phyloP scores from a whole-genome alignment of 2,329 filamentous ascomycete species.

The Stachybotrys echinatus region DNA sequence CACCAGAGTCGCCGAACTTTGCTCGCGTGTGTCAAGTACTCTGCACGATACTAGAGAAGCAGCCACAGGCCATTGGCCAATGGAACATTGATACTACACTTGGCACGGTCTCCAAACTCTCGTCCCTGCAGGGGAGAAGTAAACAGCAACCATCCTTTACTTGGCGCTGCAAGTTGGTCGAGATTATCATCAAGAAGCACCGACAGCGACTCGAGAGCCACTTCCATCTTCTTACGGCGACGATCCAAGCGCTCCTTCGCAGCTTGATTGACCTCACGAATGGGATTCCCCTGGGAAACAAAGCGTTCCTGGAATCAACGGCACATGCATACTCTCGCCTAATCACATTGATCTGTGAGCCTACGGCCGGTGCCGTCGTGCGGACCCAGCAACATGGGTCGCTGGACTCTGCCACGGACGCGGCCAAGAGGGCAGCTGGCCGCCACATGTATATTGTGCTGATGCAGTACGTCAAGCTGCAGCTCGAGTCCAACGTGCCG shows the following conservation, averaged over 20 bases:
- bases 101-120: constrained; percentile 35
- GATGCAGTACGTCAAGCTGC: constrained; percentile 55
- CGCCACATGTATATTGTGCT: constrained; percentile 58
- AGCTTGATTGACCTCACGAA: constrained; percentile 38
- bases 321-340: constrained; percentile 50
- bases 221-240: constrained; percentile 51
- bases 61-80: constrained; percentile 46
- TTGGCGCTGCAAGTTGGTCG: constrained; percentile 47
- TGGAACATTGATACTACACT: constrained; percentile 54
- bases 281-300: constrained; percentile 10
- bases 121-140: constrained; percentile 14
- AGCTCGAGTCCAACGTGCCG: constrained; percentile 50
- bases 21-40: constrained; percentile 35
- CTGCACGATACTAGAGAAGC: constrained; percentile 43
- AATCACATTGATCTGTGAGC: constrained; percentile 55
- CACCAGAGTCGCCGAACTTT: constrained; percentile 25
- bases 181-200: constrained; percentile 53
- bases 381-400: constrained; percentile 35
- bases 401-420: constrained; percentile 56
- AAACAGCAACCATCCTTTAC: constrained; percentile 33
- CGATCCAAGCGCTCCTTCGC: constrained; percentile 51
- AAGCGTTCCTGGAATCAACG: constrained; percentile 32
- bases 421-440: constrained; percentile 55
- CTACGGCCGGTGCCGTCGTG: constrained; percentile 49
- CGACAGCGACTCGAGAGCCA: constrained; percentile 57